phyloP scores from a whole-genome alignment of 495 filamentous ascomycete genomes.

The Neurospora sp. region DNA sequence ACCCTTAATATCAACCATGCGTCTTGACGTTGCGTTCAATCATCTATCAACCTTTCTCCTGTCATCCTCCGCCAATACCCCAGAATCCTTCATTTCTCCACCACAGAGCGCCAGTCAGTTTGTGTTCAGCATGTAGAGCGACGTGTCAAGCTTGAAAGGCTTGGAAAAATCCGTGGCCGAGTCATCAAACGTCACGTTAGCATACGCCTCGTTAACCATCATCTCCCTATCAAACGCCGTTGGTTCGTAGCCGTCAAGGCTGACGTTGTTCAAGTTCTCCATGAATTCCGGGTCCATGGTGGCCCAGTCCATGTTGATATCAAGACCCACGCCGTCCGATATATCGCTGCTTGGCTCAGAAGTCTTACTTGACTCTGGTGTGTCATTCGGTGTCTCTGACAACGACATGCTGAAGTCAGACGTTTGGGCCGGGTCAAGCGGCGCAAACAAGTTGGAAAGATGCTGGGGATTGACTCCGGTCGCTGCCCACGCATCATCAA shows the following conservation, averaged over 20 bases:
- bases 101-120: constrained; percentile 8
- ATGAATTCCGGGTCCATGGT: constrained; percentile 27
- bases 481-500: constrained; percentile 26
- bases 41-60: not conserved
- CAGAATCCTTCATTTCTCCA: not conserved
- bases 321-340: constrained; percentile 35
- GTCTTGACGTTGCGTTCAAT: not conserved
- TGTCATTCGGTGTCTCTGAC: constrained; percentile 42
- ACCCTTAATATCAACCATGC: not conserved
- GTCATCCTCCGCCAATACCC: not conserved
- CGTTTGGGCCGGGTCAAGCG: constrained; percentile 21
- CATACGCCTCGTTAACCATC: not conserved
- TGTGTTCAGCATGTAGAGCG: constrained; percentile 32
- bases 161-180: constrained; percentile 29
- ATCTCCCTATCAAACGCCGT: constrained; percentile 8
- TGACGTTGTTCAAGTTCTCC: constrained; percentile 25
- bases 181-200: not conserved
- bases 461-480: constrained; percentile 37
- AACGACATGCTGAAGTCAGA: constrained; percentile 40
- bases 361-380: constrained; percentile 44
- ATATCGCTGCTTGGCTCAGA: constrained; percentile 47
- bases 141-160: constrained; percentile 32
- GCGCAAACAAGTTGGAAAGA: constrained; percentile 25
- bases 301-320: constrained; percentile 32
- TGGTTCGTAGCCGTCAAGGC: constrained; percentile 17